Conservation (phyloP, 495 filamentous ascomycete species). For the Lasiosphaeria miniovina region DNA sequence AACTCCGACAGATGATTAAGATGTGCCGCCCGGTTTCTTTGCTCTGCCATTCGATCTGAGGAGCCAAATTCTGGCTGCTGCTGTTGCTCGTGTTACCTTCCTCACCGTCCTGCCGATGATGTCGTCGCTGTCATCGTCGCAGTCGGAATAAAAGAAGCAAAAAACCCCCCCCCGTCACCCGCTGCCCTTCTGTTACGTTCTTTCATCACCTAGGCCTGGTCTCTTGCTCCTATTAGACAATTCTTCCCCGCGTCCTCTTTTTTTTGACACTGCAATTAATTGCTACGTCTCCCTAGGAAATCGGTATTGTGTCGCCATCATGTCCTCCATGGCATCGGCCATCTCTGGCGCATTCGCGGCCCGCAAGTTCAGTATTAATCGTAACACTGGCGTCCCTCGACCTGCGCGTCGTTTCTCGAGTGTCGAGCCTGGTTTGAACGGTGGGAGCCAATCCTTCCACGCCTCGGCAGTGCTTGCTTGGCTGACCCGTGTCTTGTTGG, state of each 20-base stretch:
- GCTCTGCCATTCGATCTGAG: background rate
- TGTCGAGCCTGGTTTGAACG: conserved; percentile 48
- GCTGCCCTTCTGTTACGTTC: too few relatives aligned
- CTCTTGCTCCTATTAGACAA: background rate
- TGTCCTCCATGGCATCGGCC: conserved; percentile 17
- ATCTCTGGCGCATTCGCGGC: conserved; percentile 44
- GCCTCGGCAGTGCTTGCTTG: conserved; percentile 1
- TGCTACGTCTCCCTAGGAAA: background rate
- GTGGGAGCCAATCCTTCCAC: conserved; percentile 22
- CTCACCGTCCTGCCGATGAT: background rate
- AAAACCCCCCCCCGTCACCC: too few relatives aligned
- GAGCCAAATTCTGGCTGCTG: background rate
- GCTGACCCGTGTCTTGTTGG: conserved; percentile 21
- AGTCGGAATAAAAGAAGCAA: too few relatives aligned
- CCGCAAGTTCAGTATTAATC: conserved; percentile 58
- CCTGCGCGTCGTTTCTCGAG: conserved; percentile 50
- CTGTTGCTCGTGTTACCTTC: background rate
- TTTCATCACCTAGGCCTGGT: too few relatives aligned
- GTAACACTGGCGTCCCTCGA: conserved; percentile 51
- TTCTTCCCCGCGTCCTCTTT: background rate
- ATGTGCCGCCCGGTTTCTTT: background rate
- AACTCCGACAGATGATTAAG: background rate
- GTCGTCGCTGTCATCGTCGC: background rate
- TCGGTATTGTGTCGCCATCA: background rate
- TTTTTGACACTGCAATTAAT: background rate